Conservation (phyloP, 768 basidiomycete species). For the Mycena sanguinolenta region DNA sequence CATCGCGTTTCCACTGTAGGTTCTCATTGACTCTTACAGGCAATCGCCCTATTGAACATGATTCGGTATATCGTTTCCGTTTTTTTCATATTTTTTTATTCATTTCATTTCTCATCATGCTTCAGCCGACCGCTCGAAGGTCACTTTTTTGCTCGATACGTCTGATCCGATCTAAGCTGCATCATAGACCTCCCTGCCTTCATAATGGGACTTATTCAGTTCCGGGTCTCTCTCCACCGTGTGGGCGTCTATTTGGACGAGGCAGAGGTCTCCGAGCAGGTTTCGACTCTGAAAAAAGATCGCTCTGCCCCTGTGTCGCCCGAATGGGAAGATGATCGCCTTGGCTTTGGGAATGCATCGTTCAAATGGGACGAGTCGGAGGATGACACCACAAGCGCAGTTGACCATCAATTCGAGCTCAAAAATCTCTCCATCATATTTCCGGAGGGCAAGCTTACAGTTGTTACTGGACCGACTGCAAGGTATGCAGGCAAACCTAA, state of each 20-base stretch:
- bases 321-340: slow-evolving; percentile 54
- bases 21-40: slow-evolving; percentile 49
- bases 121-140: slow-evolving; percentile 33
- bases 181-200: slow-evolving; percentile 75
- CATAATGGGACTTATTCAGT: slow-evolving; percentile 81
- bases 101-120: slow-evolving; percentile 1
- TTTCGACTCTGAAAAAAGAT: slow-evolving; percentile 71
- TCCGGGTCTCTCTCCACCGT: slow-evolving; percentile 75
- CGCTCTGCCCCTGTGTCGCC: slow-evolving; percentile 37
- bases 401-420: slow-evolving; percentile 74
- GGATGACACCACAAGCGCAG: slow-evolving; percentile 40
- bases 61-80: slow-evolving; percentile 63
- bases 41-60: slow-evolving; percentile 90
- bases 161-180: background rate
- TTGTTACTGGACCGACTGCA: slow-evolving; percentile 86
- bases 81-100: background rate
- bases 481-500: slow-evolving; percentile 14
- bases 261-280: slow-evolving; percentile 77
- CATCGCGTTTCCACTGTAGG: too few relatives aligned
- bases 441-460: slow-evolving; percentile 77
- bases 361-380: slow-evolving; percentile 74
- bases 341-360: slow-evolving; percentile 71
- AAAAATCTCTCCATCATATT: slow-evolving; percentile 76
- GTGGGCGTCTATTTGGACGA: slow-evolving; percentile 79
- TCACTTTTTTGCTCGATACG: background rate